Base-by-base conservation (phyloP, 345 rosid species). In the Arabidopsis thaliana region DNA sequence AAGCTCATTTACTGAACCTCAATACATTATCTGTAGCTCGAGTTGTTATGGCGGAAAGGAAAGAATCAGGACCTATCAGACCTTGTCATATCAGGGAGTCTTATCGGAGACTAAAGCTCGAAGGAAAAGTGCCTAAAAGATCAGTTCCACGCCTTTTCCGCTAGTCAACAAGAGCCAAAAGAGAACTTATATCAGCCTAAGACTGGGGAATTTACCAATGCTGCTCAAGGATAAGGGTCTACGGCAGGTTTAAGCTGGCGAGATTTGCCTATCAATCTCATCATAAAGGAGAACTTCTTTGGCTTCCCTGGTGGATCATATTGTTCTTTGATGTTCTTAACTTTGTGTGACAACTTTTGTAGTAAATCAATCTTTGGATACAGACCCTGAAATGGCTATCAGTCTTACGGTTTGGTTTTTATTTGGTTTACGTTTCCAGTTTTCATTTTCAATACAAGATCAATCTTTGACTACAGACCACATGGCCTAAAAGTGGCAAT, bases 11-110 rank as follows among this genome's bases (percentile, higher is more conserved):
- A 56, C 13, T n/a, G 20, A 55, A 14, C 41, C 11, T n/a, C 51
- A 1, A 48, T 25, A 20, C 5, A 5, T 62, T 67, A 44, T 75
- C 5, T 82, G 82, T 83, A 93, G 98, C 98, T 78, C 79, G 92
- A 82, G 82, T 84, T 12, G 97, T 96, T 6, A 96, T 96, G 98
- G 69, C 80, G 3, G 99, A 96, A 80, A 88, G 99, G 77, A 88
- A 77, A 33, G 99, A 96, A 42, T 85, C 95, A 14, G 99, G 98
- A 41, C 97, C 97, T 8, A 96, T 93, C 71, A 86, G 98, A 81
- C 98, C 99, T 51, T 93, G 99, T 67, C 98, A 96, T 78, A 84
- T 89, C 59, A 84, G 97, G 81, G 99, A 96, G 87, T 85, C 98
- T 0, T 93, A 82, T 81, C 82, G 98, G 81, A 84, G 98, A 65